A percentile compares a stretch with the other conserved stretches of the same genome.
Conservation (phyloP, 1,139 yeast genomes). For the Saccharomyces hybrid region DNA sequence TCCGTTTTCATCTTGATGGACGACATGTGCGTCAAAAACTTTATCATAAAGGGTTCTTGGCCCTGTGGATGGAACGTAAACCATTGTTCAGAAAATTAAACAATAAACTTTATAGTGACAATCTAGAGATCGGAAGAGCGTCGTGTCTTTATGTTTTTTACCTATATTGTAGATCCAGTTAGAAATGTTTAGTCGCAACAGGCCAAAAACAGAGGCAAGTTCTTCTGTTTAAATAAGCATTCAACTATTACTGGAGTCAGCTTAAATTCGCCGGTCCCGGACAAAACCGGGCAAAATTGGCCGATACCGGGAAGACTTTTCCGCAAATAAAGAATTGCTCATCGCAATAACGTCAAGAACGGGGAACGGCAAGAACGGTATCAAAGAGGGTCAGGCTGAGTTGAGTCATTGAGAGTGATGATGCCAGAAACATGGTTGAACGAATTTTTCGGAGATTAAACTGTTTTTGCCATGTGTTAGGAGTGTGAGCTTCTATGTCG, state of each 20-base stretch:
- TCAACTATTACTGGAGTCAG: not conserved
- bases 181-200: not conserved
- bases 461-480: no score
- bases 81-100: constrained; percentile 24
- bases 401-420: not conserved
- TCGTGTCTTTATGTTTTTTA: not conserved
- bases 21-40: constrained; percentile 90
- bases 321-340: not conserved
- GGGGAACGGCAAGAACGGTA: not conserved
- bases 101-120: not conserved
- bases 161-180: no score
- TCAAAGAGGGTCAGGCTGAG: not conserved
- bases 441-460: not conserved
- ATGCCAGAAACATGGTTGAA: not conserved
- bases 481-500: no score
- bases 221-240: not conserved
- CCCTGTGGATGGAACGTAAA: constrained; percentile 20
- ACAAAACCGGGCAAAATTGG: not conserved
- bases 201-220: not conserved
- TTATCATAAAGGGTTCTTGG: constrained; percentile 86
- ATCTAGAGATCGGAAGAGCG: no score
- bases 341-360: not conserved
- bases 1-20: constrained; percentile 77
- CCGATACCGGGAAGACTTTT: not conserved
- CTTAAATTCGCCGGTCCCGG: not conserved